Percentiles rank a stretch among this genome's conserved stretches.
Evolutionary conservation across 106 monocot species (phyloP).

Genomic region (Gastrodia elata): DNA sequence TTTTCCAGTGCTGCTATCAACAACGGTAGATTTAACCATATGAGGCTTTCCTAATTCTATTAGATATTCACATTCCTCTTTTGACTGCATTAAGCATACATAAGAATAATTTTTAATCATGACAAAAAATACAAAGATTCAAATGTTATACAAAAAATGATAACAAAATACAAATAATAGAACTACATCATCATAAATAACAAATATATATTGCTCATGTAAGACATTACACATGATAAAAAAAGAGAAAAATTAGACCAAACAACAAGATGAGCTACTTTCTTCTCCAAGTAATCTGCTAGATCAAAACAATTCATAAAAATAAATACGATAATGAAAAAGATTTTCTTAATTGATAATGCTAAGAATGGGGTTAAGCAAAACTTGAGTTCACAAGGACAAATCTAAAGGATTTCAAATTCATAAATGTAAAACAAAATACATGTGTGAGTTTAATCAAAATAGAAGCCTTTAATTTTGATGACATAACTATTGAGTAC

Average conservation of each 20-base stretch:
- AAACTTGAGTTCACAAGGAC: too few species aligned
- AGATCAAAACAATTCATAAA: neutral
- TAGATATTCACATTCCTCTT: constrained; percentile 59
- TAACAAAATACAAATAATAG: neutral
- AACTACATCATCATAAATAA: neutral
- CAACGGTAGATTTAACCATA: constrained; percentile 65
- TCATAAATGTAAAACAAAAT: too few species aligned
- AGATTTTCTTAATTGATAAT: too few species aligned
- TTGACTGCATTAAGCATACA: constrained; percentile 30
- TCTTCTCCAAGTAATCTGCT: too few species aligned
- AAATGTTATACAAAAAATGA: neutral
- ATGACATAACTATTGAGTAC: too few species aligned
- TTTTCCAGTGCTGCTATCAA: constrained; percentile 46
- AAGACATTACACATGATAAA: neutral
- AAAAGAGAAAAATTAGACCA: neutral
- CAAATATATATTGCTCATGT: neutral
- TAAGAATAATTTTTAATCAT: neutral
- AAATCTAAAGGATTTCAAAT: too few species aligned
- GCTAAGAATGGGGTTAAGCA: too few species aligned
- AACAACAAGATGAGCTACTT: neutral
- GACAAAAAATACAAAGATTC: neutral
- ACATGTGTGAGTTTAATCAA: too few species aligned
- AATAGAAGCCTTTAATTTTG: too few species aligned
- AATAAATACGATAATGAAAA: neutral
- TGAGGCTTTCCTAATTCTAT: constrained; percentile 46